Conservation (phyloP, 2,329 filamentous ascomycete genomes). For the Periconia digitata region DNA sequence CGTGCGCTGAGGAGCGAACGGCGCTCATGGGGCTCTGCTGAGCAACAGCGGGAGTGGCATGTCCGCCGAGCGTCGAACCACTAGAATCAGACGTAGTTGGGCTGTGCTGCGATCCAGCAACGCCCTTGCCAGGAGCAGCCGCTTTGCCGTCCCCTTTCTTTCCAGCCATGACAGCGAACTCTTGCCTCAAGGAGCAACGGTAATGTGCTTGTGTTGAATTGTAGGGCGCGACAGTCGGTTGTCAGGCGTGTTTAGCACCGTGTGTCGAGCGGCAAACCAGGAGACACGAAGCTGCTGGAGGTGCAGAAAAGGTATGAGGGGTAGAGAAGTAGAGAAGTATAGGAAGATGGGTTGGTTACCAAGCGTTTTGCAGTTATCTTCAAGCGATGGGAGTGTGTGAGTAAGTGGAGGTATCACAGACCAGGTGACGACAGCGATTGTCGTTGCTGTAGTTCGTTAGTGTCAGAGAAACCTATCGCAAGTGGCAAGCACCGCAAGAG, state of each 20-base stretch:
- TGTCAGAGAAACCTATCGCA: background rate
- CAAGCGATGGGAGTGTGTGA: no score
- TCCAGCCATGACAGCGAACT: background rate
- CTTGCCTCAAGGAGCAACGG: background rate
- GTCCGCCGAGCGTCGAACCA: conserved; percentile 6
- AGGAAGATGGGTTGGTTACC: background rate
- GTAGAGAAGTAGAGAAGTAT: background rate
- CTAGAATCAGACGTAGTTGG: background rate
- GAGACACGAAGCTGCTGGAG: background rate
- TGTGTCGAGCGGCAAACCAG: background rate
- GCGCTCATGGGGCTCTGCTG: background rate
- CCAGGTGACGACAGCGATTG: background rate
- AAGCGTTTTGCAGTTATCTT: background rate
- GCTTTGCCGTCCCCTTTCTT: background rate
- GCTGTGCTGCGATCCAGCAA: background rate
- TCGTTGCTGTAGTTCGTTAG: background rate
- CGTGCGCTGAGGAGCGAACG: background rate
- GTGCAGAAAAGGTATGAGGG: background rate
- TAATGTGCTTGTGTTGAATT: background rate
- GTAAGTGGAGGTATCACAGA: no score
- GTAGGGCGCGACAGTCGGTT: background rate
- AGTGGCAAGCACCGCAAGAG: no score
- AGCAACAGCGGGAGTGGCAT: background rate
- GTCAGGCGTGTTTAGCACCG: background rate
- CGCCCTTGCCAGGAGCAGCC: background rate